Percentiles rank a stretch among this genome's conserved stretches.
phyloP scores from a whole-genome alignment of 2,329 filamentous ascomycete species.

The Apiospora koreana region DNA sequence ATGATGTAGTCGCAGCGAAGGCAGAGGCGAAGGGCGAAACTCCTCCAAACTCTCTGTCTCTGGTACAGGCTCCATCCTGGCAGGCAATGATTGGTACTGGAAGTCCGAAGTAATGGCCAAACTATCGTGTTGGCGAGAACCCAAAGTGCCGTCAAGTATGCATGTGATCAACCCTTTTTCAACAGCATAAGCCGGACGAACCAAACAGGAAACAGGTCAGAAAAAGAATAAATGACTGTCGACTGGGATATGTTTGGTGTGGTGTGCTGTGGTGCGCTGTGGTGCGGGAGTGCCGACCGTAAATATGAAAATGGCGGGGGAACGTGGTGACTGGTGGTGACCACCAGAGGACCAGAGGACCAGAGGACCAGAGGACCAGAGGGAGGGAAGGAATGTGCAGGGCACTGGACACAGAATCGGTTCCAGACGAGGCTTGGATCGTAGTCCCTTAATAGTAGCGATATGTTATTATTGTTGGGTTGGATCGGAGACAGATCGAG shows the following conservation, averaged over 20 bases:
- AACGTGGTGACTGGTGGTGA: background rate
- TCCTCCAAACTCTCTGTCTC: conserved; percentile 70
- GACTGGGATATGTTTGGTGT: background rate
- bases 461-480: background rate
- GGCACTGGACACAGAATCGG: background rate
- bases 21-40: conserved; percentile 60
- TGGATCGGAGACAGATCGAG: conserved; percentile 5
- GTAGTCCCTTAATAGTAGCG: conserved; percentile 1
- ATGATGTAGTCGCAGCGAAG: conserved; percentile 50
- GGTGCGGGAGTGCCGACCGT: background rate
- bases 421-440: background rate
- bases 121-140: conserved; percentile 2
- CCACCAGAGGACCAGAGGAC: too few relatives aligned
- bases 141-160: background rate
- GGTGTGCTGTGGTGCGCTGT: background rate
- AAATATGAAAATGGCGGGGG: conserved; percentile 2
- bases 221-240: background rate
- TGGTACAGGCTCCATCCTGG: conserved; percentile 65
- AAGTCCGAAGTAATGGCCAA: background rate
- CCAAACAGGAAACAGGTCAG: background rate
- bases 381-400: background rate
- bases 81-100: background rate
- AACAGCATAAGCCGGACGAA: background rate
- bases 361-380: background rate
- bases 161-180: background rate